Evolutionary conservation across 108 stramenopile species (phyloP), one percentile per base, ranked within the genome.

Genomic region (Skeletonema menzelii): DNA sequence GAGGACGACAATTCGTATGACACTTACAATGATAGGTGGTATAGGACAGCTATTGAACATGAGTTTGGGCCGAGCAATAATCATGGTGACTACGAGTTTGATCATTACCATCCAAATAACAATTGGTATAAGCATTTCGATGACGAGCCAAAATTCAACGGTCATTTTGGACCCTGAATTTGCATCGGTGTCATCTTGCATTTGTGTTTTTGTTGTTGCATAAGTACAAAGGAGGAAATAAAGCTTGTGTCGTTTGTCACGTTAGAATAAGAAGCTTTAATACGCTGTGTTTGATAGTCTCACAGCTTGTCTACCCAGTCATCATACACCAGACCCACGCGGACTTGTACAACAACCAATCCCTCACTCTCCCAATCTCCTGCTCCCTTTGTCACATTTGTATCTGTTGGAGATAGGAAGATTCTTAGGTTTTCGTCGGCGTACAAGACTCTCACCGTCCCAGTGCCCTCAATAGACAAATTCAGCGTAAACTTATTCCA

Each of bases 261-360:
- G 49, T 22, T 24, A 53, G 49, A 53, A 20, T 15, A 49, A 53
- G 49, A 5, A 53, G 20, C 20, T 10, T 10, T 53, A 53, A 53
- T 53, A 15, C 8, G 5, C 24, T 22, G 19, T 24, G 24, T 10
- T 10, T 53, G 14, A 4, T 57, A 5, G 37, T 34, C 59, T 60
- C 28, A 69, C n/a, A 69, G 27, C 14, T 31, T 32, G 60, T 75
- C 74, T n/a, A 40, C 59, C 76, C 69, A 77, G 58, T 77, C 76
- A 59, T 65, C 56, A 32, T 69, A 77, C 19, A 79, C 69, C 31
- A 79, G 65, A 58, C 68, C 78, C 14, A 68, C 58, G 5, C 73
- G 56, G 19, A 76, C 78, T 67, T 79, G 78, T 26, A 79, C 74
- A 27, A 79, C 78, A 24, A 79, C 65, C 35, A 79, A 56, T 14